Base-by-base conservation (phyloP, 495 filamentous ascomycete genomes). In the Hyaloscypha finlandica region DNA sequence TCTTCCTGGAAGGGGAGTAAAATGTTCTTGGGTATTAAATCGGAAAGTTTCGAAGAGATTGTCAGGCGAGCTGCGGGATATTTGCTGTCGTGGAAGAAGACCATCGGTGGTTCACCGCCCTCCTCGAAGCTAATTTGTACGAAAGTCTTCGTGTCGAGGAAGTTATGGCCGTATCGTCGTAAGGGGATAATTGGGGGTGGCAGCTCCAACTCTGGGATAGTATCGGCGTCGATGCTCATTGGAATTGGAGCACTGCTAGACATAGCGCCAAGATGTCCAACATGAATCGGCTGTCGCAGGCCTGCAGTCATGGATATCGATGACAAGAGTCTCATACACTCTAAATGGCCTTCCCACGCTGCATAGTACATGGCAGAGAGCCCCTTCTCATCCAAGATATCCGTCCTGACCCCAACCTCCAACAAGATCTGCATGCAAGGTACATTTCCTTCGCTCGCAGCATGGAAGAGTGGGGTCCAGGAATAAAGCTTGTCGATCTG, bases 311-410 rank as follows among this genome's bases (percentile, higher is more conserved):
- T 58, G 9, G 82, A 78, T 61, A 80, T 78, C 56, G 80, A 88
- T 71, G 90, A 89, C 22, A 99, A 86, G 16, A 96, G 84, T 62
- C 89, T 85, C 91, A 99, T 97, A 76, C 94, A 97, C 74, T 94
- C 90, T 60, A 97, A 78, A 75, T 97, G 91, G 1, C 96, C 96
- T 81, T 99, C 95, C 96, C 96, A 99, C 0, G 94, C 93, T 22
- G 95, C 96, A 78, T 99, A 98, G 76, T 99, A 98, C 90, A 97
- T 92, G 8, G 95, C 93, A 5, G 93, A 92, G 8, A 97, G 82
- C 22, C 88, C 90, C 76, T 98, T 98, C 76, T 99, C 95, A 73
- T 99, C 95, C 32, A 89, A 76, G 54, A 92, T 89, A 63, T 89
- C 85, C 8, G 88, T 84, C 72, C 92, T 85, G 29, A 89, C 95